Evolutionary conservation across 129 eudicot genomes (phyloP), one percentile per base, ranked within the genome.

Genomic region (Flaveria brownii): DNA sequence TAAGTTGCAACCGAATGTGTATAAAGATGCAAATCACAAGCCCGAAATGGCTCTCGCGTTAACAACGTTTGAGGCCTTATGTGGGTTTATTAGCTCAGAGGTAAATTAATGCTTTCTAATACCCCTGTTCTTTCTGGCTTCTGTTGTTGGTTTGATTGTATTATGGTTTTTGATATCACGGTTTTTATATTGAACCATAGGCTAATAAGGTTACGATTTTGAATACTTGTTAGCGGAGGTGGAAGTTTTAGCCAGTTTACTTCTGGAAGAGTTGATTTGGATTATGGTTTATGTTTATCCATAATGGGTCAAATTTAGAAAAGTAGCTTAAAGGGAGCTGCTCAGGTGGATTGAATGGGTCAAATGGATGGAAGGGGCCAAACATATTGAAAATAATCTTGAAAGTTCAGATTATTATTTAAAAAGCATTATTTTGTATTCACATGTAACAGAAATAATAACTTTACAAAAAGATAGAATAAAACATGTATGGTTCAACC

Each of bases 41-140:
- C 98, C 98, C 56, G 98, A 94, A 86, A 94, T 94, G 98, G 96
- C 94, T 39, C 71, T 94, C 80, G 98, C 97, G 1, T 56, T 91
- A 59, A 91, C 98, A 5, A 78, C 88, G 72, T 94, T 94, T 52
- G 97, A 94, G 90, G 97, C 96, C 45, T 82, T 94, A 73, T 94
- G 97, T 70, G 98, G 97, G 4, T 94, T 94, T 63, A 66, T 91
- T 61, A 81, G 88, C 54, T 69, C 83, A 54, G 88, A 94, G 98
- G 98, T 94, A 77, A 3, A 36, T 2, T 3, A 13, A 12, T 52
- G 14, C 4, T 25, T 20, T 51, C 52, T 47, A 17, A 36, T 36
- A 36, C 41, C 41, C 41, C 7, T 36, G 41, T 36, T 36, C 41
- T 36, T 36, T 36, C 7, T 36, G 41, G 41, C 41, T 74, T 42